Percentiles rank a stretch among this genome's conserved stretches.
Evolutionary conservation across 164 flowering plant species (phyloP).

Genomic region (Berberis thunbergii): DNA sequence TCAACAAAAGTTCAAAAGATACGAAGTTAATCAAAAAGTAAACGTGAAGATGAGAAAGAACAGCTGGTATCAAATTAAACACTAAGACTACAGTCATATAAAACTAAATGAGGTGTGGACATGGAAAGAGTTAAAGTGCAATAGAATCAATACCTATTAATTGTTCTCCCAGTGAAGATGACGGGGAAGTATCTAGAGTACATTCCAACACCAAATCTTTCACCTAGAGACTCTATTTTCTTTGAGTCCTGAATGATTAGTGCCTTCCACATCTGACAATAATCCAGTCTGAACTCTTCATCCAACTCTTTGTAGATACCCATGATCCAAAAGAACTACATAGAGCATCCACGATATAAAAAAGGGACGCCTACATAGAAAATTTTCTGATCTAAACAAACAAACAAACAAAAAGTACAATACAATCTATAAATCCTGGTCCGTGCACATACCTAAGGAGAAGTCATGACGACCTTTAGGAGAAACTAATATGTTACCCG

Average conservation of each 20-base stretch:
- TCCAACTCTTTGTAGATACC: constrained; percentile 76
- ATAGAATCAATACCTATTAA: constrained; percentile 54
- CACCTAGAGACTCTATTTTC: constrained; percentile 48
- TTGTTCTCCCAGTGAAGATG: constrained; percentile 85
- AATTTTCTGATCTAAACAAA: neutral
- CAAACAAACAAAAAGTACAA: no score
- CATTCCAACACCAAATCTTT: constrained; percentile 70
- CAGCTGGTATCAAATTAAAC: no score
- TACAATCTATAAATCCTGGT: neutral
- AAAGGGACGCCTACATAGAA: neutral
- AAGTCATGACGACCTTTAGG: constrained; percentile 51
- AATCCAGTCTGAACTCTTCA: constrained; percentile 58
- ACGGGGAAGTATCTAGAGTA: constrained; percentile 78
- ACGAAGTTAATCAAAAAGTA: no score
- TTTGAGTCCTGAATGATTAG: constrained; percentile 52
- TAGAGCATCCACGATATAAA: constrained; percentile 3
- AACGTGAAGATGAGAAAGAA: no score
- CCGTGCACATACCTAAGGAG: constrained; percentile 48
- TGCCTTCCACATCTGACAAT: constrained; percentile 84
- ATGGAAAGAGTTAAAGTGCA: neutral
- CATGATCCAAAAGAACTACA: constrained; percentile 89
- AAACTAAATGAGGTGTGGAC: neutral
- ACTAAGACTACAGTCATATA: neutral
- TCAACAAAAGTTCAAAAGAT: no score
- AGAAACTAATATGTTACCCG: constrained; percentile 89